Percentiles rank a stretch among this genome's conserved stretches.
Evolutionary conservation across 495 filamentous ascomycete species (phyloP).

Genomic region (Aspergillus saccharolyticus): DNA sequence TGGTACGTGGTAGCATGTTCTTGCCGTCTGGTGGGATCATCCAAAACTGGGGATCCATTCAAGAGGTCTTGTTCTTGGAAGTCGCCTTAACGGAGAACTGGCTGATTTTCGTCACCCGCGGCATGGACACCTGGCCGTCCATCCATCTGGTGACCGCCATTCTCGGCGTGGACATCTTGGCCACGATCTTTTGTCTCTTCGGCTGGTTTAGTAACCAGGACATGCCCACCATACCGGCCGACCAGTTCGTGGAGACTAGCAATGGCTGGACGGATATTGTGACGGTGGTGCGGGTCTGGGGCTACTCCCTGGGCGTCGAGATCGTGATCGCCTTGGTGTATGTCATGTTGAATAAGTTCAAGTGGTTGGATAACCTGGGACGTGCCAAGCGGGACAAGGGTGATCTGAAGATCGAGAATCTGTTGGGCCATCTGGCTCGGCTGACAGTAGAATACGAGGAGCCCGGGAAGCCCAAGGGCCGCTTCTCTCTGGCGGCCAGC

Average conservation of each 20-base stretch:
- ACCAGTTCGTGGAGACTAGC: conserved; percentile 39
- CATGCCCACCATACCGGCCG: conserved; percentile 39
- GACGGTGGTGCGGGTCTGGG: conserved; percentile 74
- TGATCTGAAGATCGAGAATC: conserved; percentile 71
- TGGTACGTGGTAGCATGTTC: conserved; percentile 61
- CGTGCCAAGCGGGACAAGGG: conserved; percentile 61
- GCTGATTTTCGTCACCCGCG: conserved; percentile 72
- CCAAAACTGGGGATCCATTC: conserved; percentile 63
- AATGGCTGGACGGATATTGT: conserved; percentile 70
- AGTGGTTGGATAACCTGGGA: conserved; percentile 66
- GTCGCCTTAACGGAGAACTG: conserved; percentile 71
- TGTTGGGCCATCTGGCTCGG: conserved; percentile 64
- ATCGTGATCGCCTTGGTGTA: conserved; percentile 74
- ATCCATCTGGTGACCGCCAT: conserved; percentile 64
- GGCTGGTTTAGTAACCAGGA: conserved; percentile 58
- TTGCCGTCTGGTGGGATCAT: conserved; percentile 63
- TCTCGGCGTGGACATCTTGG: conserved; percentile 58
- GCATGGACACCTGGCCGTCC: conserved; percentile 60
- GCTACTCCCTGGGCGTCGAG: conserved; percentile 66
- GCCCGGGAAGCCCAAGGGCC: conserved; percentile 37
- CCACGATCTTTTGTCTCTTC: conserved; percentile 67
- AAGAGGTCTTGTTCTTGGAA: conserved; percentile 68
- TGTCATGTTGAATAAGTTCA: conserved; percentile 61
- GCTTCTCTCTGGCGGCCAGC: conserved; percentile 34
- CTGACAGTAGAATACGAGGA: conserved; percentile 65